phyloP scores from a whole-genome alignment of 2,329 filamentous ascomycete species.

The Sporothrix humicola region DNA sequence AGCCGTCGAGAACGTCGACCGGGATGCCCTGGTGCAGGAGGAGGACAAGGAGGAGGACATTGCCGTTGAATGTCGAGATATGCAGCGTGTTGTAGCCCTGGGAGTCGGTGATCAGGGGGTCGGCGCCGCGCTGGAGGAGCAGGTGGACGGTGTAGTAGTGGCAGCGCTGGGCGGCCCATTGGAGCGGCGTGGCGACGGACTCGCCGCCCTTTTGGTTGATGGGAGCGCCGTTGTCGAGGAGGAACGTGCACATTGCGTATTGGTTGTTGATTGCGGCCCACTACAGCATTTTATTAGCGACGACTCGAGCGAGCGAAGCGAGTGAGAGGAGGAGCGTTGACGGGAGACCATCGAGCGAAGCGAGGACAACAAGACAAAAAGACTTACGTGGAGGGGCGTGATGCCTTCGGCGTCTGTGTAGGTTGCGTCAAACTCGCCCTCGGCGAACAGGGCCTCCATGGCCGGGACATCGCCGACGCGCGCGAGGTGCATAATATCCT shows the following conservation, averaged over 20 bases:
- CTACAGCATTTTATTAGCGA: slow-evolving; percentile 53
- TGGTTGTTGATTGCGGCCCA: slow-evolving; percentile 99
- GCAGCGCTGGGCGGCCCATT: slow-evolving; percentile 96
- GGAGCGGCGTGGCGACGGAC: slow-evolving; percentile 88
- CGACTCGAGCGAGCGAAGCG: neutral
- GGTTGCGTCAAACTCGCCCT: slow-evolving; percentile 78
- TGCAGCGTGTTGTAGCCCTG: slow-evolving; percentile 99
- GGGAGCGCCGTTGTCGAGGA: slow-evolving; percentile 82
- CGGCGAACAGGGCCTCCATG: slow-evolving; percentile 89
- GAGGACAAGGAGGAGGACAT: slow-evolving; percentile 85
- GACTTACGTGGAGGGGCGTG: slow-evolving; percentile 82
- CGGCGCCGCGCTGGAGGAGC: slow-evolving; percentile 86
- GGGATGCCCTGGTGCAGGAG: slow-evolving; percentile 94
- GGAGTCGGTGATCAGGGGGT: slow-evolving; percentile 88
- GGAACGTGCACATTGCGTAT: slow-evolving; percentile 94
- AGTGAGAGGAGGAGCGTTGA: neutral
- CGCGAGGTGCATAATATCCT: slow-evolving; percentile 96
- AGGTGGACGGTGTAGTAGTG: slow-evolving; percentile 97
- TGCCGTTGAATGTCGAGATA: slow-evolving; percentile 95
- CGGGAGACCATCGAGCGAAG: neutral
- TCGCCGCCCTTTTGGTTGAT: slow-evolving; percentile 96
- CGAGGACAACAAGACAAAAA: neutral
- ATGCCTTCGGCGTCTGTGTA: slow-evolving; percentile 92
- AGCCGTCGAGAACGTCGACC: slow-evolving; percentile 86
- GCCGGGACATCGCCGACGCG: slow-evolving; percentile 82